phyloP scores from a whole-genome alignment of 257 asterid species.

The Petunia axillaris region DNA sequence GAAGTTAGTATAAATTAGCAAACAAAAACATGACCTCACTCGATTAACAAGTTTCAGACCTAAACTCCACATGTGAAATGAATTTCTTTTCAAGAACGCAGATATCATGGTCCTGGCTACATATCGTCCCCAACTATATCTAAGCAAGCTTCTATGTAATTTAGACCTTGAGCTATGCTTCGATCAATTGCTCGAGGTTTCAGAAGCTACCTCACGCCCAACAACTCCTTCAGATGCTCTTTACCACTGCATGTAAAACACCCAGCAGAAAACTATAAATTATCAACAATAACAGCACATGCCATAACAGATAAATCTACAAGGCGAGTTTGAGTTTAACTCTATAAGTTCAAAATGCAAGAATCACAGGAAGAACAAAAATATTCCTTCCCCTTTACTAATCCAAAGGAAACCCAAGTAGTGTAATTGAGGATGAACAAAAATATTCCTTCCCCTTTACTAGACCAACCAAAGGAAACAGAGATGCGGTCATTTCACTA shows the following conservation, averaged over 20 bases:
- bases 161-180: background rate
- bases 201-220: slow-evolving; percentile 17
- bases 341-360: slow-evolving; percentile 1
- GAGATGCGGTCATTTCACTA: background rate
- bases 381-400: too few species aligned
- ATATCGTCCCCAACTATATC: background rate
- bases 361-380: background rate
- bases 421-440: too few species aligned
- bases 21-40: background rate
- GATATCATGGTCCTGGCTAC: background rate
- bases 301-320: background rate
- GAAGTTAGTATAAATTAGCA: background rate
- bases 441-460: background rate
- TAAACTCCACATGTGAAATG: slow-evolving; percentile 1
- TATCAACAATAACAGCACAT: background rate
- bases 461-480: background rate
- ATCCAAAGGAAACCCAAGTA: too few species aligned
- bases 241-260: slow-evolving; percentile 26
- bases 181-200: background rate
- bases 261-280: slow-evolving; percentile 1
- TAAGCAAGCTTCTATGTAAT: background rate
- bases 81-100: background rate
- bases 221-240: slow-evolving; percentile 27
- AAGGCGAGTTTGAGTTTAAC: background rate
- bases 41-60: background rate